phyloP scores from a whole-genome alignment of 225 moss, liverwort and hornwort genomes.

The Anthoceros angustus region DNA sequence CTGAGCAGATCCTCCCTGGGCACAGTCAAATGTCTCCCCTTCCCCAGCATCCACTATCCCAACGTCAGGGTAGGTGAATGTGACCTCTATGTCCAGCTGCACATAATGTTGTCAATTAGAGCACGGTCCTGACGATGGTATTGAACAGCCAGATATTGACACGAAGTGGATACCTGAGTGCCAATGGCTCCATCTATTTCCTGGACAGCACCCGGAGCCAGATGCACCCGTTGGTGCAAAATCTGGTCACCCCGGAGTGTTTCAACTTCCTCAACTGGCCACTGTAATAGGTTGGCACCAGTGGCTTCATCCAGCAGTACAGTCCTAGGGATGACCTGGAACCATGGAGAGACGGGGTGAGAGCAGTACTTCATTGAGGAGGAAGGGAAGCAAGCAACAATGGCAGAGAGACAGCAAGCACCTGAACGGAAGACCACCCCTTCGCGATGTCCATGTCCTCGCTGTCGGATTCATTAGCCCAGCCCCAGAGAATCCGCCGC shows the following conservation, averaged over 20 bases:
- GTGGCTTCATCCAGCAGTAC: conserved; percentile 50
- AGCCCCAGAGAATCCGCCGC: conserved; percentile 68
- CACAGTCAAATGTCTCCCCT: conserved; percentile 28
- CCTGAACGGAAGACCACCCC: conserved; percentile 82
- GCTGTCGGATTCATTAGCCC: conserved; percentile 68
- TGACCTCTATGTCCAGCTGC: conserved; percentile 47
- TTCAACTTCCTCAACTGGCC: conserved; percentile 65
- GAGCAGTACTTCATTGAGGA: neutral
- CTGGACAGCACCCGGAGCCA: conserved; percentile 16
- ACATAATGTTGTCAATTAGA: neutral
- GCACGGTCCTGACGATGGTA: no score
- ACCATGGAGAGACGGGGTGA: neutral
- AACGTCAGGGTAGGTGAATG: conserved; percentile 44
- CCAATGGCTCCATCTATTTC: conserved; percentile 25
- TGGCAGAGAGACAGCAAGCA: conserved; percentile 3
- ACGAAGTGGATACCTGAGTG: conserved; percentile 22
- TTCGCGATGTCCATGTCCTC: conserved; percentile 28
- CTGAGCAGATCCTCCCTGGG: conserved; percentile 42
- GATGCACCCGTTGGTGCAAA: neutral
- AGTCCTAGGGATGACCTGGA: conserved; percentile 54
- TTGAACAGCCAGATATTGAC: no score
- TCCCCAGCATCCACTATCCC: conserved; percentile 12
- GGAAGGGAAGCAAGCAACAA: neutral
- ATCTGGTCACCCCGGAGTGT: conserved; percentile 16
- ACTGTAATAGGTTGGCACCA: conserved; percentile 39